phyloP scores from a whole-genome alignment of 2,329 filamentous ascomycete genomes.

The Fusarium pseudoanthophilum region DNA sequence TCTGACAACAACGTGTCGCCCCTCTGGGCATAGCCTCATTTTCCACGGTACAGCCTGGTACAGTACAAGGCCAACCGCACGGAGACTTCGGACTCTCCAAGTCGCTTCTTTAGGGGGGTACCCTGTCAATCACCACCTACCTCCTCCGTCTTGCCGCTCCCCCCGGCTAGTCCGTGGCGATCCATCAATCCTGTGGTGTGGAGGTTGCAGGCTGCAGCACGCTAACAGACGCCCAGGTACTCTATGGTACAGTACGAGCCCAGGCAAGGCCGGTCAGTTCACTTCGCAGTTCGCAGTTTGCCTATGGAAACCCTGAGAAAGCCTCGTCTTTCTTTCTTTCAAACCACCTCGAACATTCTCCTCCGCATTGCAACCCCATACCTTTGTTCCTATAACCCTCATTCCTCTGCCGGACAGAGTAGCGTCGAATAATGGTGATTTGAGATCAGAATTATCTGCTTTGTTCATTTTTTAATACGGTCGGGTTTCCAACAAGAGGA shows the following conservation, averaged over 20 bases:
- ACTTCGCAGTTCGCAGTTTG: conserved; percentile 24
- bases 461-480: conserved; percentile 39
- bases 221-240: conserved; percentile 37
- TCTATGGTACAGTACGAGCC: conserved; percentile 30
- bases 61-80: conserved; percentile 22
- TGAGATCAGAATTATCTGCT: conserved; percentile 30
- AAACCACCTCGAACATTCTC: conserved; percentile 28
- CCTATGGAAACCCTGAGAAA: conserved; percentile 32
- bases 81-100: conserved; percentile 30
- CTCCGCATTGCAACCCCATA: conserved; percentile 11
- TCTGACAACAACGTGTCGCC: conserved; percentile 23
- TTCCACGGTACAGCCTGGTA: conserved; percentile 15
- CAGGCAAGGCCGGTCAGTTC: conserved; percentile 12
- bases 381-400: conserved; percentile 10
- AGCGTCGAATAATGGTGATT: conserved; percentile 44
- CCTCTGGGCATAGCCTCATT: conserved; percentile 32
- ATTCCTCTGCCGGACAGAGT: conserved; percentile 46
- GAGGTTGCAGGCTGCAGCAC: conserved; percentile 38
- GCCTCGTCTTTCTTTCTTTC: conserved; percentile 29
- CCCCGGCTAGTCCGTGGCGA: conserved; percentile 43
- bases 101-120: conserved; percentile 24
- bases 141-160: conserved; percentile 27
- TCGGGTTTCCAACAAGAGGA: conserved; percentile 37
- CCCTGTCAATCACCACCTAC: conserved; percentile 35
- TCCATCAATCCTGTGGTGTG: conserved; percentile 39